Evolutionary conservation across 2,329 filamentous ascomycete species (phyloP).

Genomic region (Aspergillus ibericus): DNA sequence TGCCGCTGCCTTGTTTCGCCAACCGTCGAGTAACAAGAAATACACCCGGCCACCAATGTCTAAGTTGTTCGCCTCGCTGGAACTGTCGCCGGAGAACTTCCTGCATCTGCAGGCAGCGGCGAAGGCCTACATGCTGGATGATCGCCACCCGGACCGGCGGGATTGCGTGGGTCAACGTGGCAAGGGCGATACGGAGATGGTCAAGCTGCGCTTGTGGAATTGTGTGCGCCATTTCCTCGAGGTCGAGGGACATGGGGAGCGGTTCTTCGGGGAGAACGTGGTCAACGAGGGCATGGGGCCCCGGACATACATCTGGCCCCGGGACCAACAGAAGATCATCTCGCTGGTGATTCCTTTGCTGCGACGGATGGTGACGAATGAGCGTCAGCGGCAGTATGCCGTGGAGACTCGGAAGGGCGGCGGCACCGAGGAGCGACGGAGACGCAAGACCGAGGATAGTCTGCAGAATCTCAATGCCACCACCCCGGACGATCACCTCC

Average conservation of each 20-base stretch:
- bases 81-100: conserved; percentile 58
- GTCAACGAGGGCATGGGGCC: conserved; percentile 41
- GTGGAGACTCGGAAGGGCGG: conserved; percentile 56
- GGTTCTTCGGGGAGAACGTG: conserved; percentile 53
- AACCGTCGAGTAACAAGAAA: conserved; percentile 53
- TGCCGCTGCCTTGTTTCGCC: conserved; percentile 55
- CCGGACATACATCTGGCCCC: conserved; percentile 54
- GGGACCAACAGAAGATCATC: conserved; percentile 57
- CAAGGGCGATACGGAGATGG: conserved; percentile 57
- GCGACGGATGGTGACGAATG: conserved; percentile 61
- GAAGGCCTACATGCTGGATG: conserved; percentile 59
- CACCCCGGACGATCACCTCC: conserved; percentile 32
- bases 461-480: conserved; percentile 28
- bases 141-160: conserved; percentile 55
- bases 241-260: conserved; percentile 51
- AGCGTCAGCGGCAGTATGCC: conserved; percentile 59
- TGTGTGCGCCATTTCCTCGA: conserved; percentile 57
- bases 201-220: conserved; percentile 57
- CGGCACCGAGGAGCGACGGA: conserved; percentile 38
- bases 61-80: conserved; percentile 57
- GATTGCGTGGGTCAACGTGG: conserved; percentile 59
- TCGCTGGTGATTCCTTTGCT: conserved; percentile 58
- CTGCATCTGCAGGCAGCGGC: conserved; percentile 56
- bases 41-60: conserved; percentile 60
- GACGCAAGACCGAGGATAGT: conserved; percentile 37